Conservation (phyloP, 345 rosid genomes). For the Rhizophora apiculata region DNA sequence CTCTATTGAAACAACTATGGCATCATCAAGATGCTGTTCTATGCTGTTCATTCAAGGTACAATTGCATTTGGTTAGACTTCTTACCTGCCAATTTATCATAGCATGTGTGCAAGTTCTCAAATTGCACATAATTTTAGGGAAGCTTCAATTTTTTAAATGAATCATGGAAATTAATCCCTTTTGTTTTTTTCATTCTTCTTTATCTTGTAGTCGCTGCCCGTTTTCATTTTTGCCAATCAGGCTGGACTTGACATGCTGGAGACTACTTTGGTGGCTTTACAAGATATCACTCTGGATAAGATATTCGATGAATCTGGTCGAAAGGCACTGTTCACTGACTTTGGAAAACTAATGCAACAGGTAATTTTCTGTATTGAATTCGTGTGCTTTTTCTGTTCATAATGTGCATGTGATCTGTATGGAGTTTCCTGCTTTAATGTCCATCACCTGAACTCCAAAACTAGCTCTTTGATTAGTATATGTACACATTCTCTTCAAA, state of each 20-base stretch:
- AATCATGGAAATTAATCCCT: neutral
- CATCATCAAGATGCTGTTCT: conserved; percentile 84
- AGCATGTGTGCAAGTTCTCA: neutral
- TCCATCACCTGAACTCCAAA: too few relatives aligned
- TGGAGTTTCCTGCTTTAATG: too few relatives aligned
- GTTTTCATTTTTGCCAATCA: conserved; percentile 94
- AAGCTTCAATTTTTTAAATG: neutral
- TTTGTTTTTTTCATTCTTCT: neutral
- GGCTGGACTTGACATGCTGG: conserved; percentile 98
- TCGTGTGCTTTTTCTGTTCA: neutral
- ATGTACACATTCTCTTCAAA: too few relatives aligned
- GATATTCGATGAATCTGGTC: conserved; percentile 85
- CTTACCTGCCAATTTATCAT: neutral
- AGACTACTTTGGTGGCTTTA: conserved; percentile 89
- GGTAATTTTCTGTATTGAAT: conserved; percentile 33
- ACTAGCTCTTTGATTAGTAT: too few relatives aligned
- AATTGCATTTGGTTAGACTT: neutral
- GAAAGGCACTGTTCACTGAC: conserved; percentile 67
- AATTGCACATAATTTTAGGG: neutral
- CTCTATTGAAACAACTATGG: conserved; percentile 77
- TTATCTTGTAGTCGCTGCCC: conserved; percentile 62
- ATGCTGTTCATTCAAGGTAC: conserved; percentile 89
- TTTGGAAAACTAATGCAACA: conserved; percentile 92
- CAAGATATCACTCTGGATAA: conserved; percentile 92
- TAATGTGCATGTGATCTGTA: too few relatives aligned